phyloP scores from a whole-genome alignment of 2,329 filamentous ascomycete genomes.

The Cyphellophora attinorum region DNA sequence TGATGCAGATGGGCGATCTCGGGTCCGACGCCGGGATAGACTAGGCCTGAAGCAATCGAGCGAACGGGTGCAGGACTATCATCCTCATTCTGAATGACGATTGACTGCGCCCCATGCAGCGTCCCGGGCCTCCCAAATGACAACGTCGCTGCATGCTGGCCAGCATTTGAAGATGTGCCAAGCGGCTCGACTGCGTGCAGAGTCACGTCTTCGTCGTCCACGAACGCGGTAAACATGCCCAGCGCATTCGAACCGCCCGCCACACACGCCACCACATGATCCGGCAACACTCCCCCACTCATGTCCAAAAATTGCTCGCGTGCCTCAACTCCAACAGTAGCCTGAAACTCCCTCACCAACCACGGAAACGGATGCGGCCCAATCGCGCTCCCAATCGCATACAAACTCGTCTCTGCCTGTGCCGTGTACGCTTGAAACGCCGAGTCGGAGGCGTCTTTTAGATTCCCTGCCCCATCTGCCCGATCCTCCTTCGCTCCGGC shows the following conservation, averaged over 20 bases:
- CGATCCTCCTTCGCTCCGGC: no score
- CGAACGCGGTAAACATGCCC: conserved; percentile 9
- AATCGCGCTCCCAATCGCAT: conserved; percentile 84
- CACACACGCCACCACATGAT: conserved; percentile 17
- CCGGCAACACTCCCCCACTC: conserved; percentile 13
- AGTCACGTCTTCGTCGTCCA: conserved; percentile 8
- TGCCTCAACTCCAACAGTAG: conserved; percentile 67
- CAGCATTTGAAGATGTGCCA: conserved; percentile 6
- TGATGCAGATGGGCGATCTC: conserved; percentile 17
- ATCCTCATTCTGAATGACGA: conserved; percentile 9
- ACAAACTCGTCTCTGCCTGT: conserved; percentile 74
- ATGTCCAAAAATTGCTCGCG: conserved; percentile 8
- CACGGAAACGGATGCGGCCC: conserved; percentile 86
- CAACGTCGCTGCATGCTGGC: conserved; percentile 11
- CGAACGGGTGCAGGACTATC: conserved; percentile 9
- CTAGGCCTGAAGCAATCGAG: conserved; percentile 19
- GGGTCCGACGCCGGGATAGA: conserved; percentile 19
- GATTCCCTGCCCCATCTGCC: conserved; percentile 67
- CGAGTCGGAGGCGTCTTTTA: conserved; percentile 74
- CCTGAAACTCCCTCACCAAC: conserved; percentile 84
- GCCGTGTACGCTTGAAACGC: conserved; percentile 78
- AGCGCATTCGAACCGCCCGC: conserved; percentile 18
- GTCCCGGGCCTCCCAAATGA: conserved; percentile 7
- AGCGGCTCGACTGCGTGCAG: conserved; percentile 14
- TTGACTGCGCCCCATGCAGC: conserved; percentile 14